Base-by-base conservation (phyloP, 2,329 filamentous ascomycete genomes). In the Trichoderma sp. region DNA sequence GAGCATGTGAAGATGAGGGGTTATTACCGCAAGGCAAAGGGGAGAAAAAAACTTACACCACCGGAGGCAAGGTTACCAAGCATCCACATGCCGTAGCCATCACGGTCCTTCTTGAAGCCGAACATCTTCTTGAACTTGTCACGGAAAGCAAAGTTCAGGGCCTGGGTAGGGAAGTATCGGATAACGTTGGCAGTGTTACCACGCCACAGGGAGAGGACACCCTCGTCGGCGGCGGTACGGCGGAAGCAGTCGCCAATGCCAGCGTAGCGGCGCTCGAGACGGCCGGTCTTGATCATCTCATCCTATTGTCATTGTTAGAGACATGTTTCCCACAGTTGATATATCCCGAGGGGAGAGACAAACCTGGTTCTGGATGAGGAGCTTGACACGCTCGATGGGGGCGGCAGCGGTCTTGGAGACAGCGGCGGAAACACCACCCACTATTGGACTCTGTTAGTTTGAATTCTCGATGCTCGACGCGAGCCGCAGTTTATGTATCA, bases 111-210 rank as follows among this genome's bases (percentile, higher is more conserved):
- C 93, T 98, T 99, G 93, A 93, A 99, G 82, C 93, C 92, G 91
- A 99, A 99, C 94, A 99, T 96, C 81, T 91, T 89, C 93, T 99
- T 99, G 93, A 97, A 99, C 90, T 96, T 97, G 86, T 99, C 95
- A 85, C 95, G 95, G 95, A 99, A 99, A 83, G 95, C 95, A 82
- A 99, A 99, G 94, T 99, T 99, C 84, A 99, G 89, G 79, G 95
- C 95, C 90, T 99, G 95, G 84, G 95, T 99, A 78, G 95, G 95
- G 93, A 99, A 99, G 89, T 99, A 99, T 92, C 95, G 95, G 89
- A 99, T 97, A 85, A 99, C 95, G 91, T 99, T 99, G 93, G 95
- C 95, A 82, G 95, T 99, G 93, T 99, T 99, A 86, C 95, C 95
- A 90, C 95, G 90, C 95, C 95, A 99, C 79, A 99, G 89, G 74